Evolutionary conservation across 148 eudicot species (phyloP).

Genomic region (Salicornia ramosissima): DNA sequence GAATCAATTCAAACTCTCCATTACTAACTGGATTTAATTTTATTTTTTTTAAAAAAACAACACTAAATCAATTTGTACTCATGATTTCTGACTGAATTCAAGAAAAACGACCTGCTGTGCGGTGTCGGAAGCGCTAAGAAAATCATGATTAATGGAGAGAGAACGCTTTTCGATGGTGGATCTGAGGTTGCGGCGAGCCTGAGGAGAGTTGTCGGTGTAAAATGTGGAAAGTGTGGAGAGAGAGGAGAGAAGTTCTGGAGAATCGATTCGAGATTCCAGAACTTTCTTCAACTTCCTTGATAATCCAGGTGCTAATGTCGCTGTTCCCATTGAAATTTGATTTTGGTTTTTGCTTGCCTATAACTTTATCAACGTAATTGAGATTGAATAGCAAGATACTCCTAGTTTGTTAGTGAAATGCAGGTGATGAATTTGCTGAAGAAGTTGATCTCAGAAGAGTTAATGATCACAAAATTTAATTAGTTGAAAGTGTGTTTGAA

Average conservation of each 20-base stretch:
- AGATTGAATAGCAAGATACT: too few relatives aligned
- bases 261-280: slow-evolving; percentile 77
- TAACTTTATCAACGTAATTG: too few relatives aligned
- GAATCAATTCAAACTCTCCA: too few relatives aligned
- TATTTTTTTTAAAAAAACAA: slow-evolving; percentile 5
- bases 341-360: background rate
- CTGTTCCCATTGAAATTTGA: slow-evolving; percentile 36
- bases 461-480: too few relatives aligned
- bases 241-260: slow-evolving; percentile 72
- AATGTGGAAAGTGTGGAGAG: slow-evolving; percentile 76
- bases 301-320: slow-evolving; percentile 82
- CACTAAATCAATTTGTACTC: background rate
- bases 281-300: slow-evolving; percentile 96
- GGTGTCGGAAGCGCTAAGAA: slow-evolving; percentile 65
- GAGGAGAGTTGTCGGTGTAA: slow-evolving; percentile 69
- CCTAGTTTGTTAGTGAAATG: too few relatives aligned
- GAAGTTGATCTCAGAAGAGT: background rate
- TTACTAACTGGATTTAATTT: too few relatives aligned
- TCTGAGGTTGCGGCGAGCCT: slow-evolving; percentile 81
- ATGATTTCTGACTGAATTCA: background rate
- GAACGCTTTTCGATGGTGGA: slow-evolving; percentile 89
- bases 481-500: too few relatives aligned
- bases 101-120: slow-evolving; percentile 57
- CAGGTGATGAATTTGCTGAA: background rate
- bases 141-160: slow-evolving; percentile 75